phyloP scores from a whole-genome alignment of 495 filamentous ascomycete genomes.

The Annulohypoxylon bovei region DNA sequence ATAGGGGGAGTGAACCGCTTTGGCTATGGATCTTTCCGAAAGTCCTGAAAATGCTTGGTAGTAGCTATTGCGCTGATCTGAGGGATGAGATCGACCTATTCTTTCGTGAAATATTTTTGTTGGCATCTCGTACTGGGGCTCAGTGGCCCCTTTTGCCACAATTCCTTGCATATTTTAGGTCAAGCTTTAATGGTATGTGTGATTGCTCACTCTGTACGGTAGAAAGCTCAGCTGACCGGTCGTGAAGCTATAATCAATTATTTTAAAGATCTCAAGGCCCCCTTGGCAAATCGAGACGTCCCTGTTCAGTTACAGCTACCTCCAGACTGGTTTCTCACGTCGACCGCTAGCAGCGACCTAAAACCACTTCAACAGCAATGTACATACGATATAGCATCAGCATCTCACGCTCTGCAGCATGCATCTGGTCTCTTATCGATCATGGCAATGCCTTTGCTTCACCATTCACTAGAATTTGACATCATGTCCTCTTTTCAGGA shows the following conservation, averaged over 20 bases:
- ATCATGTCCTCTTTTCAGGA: conserved; percentile 41
- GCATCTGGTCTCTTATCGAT: conserved; percentile 46
- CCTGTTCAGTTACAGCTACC: conserved; percentile 38
- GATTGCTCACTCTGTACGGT: conserved; percentile 4
- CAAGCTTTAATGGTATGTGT: conserved; percentile 52
- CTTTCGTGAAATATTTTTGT: conserved; percentile 56
- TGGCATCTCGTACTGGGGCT: conserved; percentile 47
- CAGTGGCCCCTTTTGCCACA: conserved; percentile 59
- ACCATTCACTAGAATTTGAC: conserved; percentile 20
- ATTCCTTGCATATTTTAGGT: conserved; percentile 56
- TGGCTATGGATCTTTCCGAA: conserved; percentile 82
- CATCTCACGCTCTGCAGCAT: conserved; percentile 47
- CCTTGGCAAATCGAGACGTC: conserved; percentile 29
- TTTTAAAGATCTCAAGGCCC: conserved; percentile 16
- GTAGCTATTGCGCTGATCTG: conserved; percentile 52
- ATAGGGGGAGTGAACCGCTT: conserved; percentile 69
- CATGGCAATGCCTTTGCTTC: conserved; percentile 44
- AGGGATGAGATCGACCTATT: conserved; percentile 60
- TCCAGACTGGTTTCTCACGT: conserved; percentile 28
- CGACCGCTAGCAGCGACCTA: conserved; percentile 9
- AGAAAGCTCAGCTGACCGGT: conserved; percentile 25
- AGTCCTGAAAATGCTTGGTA: conserved; percentile 66
- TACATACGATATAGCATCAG: conserved; percentile 34
- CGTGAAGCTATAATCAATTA: conserved; percentile 23
- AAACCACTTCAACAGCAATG: conserved; percentile 37